phyloP scores from a whole-genome alignment of 352 stramenopile genomes.

The Pythium folliculosum region DNA sequence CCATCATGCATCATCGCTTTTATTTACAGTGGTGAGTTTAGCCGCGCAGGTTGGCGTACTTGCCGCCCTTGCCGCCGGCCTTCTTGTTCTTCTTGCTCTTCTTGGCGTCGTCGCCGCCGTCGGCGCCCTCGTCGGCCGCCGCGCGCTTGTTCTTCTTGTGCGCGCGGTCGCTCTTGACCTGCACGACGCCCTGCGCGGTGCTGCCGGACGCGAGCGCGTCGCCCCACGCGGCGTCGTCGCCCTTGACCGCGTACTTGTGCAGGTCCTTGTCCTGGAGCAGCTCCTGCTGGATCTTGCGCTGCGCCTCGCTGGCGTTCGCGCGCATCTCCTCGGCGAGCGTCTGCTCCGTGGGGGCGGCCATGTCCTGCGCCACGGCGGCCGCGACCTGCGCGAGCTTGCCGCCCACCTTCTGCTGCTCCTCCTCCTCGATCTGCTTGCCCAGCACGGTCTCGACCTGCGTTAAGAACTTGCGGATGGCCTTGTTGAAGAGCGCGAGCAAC shows the following conservation, averaged over 20 bases:
- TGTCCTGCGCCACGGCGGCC: constrained; percentile 61
- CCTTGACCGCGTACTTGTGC: constrained; percentile 95
- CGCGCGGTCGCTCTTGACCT: constrained; percentile 67
- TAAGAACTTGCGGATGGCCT: constrained; percentile 91
- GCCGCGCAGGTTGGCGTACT: constrained; percentile 70
- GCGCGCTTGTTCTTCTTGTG: constrained; percentile 69
- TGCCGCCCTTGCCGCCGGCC: constrained; percentile 37
- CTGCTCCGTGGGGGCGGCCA: constrained; percentile 81
- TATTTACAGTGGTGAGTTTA: background rate
- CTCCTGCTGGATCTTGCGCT: constrained; percentile 81
- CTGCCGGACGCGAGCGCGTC: constrained; percentile 47
- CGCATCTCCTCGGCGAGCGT: constrained; percentile 81
- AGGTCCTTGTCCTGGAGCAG: constrained; percentile 87
- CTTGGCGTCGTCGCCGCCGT: constrained; percentile 40
- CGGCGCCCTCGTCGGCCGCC: constrained; percentile 36
- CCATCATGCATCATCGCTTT: background rate
- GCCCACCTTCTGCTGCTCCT: constrained; percentile 63
- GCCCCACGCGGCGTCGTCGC: constrained; percentile 93
- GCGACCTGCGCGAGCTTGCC: constrained; percentile 53
- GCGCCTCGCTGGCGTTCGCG: constrained; percentile 74
- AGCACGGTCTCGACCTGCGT: constrained; percentile 76
- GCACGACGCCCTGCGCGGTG: constrained; percentile 53
- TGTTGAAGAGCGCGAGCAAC: constrained; percentile 98
- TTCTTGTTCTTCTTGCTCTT: constrained; percentile 63
- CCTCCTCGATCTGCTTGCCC: constrained; percentile 84